Conservation (phyloP, 2,329 filamentous ascomycete species). For the Aspergillus texensis region DNA sequence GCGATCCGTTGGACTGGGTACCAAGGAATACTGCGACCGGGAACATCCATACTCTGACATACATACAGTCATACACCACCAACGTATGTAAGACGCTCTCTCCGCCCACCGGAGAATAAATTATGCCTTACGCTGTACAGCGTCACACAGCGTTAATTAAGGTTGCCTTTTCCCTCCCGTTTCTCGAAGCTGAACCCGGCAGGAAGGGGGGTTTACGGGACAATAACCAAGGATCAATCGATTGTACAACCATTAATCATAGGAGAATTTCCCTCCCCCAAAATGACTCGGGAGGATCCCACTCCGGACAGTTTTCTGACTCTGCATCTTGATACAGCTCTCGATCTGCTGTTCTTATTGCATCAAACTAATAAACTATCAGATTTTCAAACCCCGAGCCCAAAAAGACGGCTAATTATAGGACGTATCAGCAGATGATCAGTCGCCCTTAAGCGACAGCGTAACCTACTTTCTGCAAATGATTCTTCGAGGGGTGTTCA, state of each 20-base stretch:
- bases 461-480: neutral
- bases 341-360: neutral
- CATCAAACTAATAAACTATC: constrained; percentile 1
- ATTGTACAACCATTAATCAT: neutral
- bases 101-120: constrained; percentile 1
- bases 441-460: neutral
- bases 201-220: neutral
- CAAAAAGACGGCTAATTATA: neutral
- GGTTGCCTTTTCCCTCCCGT: neutral
- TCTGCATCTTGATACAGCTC: neutral
- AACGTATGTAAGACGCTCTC: neutral
- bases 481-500: neutral
- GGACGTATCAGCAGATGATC: neutral
- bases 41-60: neutral
- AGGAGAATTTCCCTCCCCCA: neutral
- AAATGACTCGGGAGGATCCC: neutral
- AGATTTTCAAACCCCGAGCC: neutral
- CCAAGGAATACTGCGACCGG: neutral
- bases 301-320: neutral
- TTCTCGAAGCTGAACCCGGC: neutral
- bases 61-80: neutral
- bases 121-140: constrained; percentile 4
- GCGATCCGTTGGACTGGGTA: constrained; percentile 12
- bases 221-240: neutral
- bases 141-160: neutral